These are phyloP conservation scores for Pelargonium myrrhifolium DNA, from an alignment of 441 rosid genomes.

Conservation along the genomic window DNA sequence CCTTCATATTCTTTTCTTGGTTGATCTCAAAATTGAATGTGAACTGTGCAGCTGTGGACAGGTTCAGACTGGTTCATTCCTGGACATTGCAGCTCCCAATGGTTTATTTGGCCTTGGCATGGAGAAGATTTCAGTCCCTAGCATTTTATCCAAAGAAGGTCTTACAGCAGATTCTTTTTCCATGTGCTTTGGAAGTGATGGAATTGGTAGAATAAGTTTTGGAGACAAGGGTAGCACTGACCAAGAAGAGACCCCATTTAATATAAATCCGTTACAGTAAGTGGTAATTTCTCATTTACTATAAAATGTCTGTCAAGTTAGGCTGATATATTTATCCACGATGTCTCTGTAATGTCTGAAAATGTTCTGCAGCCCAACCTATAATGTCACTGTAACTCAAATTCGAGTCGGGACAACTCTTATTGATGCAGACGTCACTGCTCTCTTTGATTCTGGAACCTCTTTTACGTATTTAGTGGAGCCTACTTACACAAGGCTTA, in stretches of 20 bases:
- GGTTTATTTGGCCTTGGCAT: conserved; percentile 62
- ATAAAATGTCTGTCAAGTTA: conserved; percentile 10
- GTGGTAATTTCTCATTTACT: conserved; percentile 35
- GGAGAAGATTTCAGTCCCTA: conserved; percentile 65
- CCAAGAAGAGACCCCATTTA: conserved; percentile 57
- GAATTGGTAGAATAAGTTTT: conserved; percentile 59
- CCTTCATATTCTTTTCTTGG: conserved; percentile 13
- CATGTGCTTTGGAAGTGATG: conserved; percentile 57
- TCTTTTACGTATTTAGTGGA: conserved; percentile 57
- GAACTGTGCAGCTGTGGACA: conserved; percentile 62
- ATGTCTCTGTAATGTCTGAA: conserved; percentile 11
- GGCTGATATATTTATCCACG: background rate
- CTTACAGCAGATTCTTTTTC: conserved; percentile 55
- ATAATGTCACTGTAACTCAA: conserved; percentile 44
- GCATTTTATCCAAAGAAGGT: conserved; percentile 52
- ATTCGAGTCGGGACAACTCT: conserved; percentile 43
- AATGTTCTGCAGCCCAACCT: conserved; percentile 42
- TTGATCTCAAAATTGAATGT: conserved; percentile 26
- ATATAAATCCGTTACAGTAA: conserved; percentile 49
- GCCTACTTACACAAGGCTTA: conserved; percentile 38
- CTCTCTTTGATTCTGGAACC: conserved; percentile 58
- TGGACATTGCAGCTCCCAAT: conserved; percentile 65
- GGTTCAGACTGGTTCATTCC: conserved; percentile 66
- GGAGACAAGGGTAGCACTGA: conserved; percentile 60
- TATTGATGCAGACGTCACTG: conserved; percentile 37